phyloP scores from a whole-genome alignment of 2,329 filamentous ascomycete species.

The Plectosphaerella sp. region DNA sequence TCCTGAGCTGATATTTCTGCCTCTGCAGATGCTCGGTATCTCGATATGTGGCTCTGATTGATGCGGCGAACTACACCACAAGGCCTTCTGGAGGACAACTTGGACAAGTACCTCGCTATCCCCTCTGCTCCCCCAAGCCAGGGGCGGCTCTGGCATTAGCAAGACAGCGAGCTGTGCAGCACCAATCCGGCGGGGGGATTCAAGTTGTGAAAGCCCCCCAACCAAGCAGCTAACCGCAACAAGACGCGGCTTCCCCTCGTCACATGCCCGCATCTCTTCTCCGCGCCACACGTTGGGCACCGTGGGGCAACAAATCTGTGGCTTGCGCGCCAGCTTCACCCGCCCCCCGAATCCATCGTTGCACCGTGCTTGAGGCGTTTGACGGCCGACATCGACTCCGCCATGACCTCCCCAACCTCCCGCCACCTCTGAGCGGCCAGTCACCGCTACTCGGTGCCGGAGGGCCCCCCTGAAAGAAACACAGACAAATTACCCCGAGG shows the following conservation, averaged over 20 bases:
- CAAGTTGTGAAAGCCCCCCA: neutral
- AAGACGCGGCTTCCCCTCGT: neutral
- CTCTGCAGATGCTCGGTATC: too few relatives aligned
- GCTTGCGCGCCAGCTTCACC: neutral
- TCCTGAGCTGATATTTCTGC: too few relatives aligned
- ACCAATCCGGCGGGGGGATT: neutral
- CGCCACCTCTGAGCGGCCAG: neutral
- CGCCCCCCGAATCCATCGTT: neutral
- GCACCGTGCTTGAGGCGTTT: neutral
- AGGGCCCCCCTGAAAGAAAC: neutral
- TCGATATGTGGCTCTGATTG: too few relatives aligned
- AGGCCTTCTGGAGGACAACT: too few relatives aligned
- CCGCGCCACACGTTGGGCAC: constrained; percentile 5
- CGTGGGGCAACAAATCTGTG: constrained; percentile 3
- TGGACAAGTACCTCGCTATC: neutral
- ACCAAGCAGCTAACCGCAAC: neutral
- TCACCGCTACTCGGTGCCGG: neutral
- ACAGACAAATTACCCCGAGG: too few relatives aligned
- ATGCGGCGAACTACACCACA: too few relatives aligned
- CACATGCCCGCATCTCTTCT: constrained; percentile 1
- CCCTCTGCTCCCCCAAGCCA: neutral
- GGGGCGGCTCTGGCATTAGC: neutral
- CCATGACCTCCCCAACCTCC: neutral
- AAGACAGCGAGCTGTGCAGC: neutral
- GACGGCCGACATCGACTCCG: neutral